These are phyloP conservation scores for Heritiera fomes DNA, from an alignment of 345 rosid genomes.

Conservation along the genomic window DNA sequence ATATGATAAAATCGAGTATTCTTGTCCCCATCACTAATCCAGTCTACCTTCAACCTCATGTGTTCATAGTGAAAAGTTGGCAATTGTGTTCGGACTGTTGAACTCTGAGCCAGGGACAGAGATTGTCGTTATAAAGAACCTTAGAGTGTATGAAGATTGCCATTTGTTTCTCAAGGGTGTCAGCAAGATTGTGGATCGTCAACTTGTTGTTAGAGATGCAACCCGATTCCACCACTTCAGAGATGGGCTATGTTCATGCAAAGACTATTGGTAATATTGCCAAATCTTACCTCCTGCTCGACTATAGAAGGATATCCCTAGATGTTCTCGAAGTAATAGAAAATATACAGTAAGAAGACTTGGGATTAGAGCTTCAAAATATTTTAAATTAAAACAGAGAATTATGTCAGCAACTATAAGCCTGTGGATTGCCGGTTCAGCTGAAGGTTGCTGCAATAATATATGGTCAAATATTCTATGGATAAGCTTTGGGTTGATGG, in stretches of 20 bases:
- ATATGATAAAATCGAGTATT: too few species aligned
- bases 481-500: slow-evolving; percentile 1
- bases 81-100: slow-evolving; percentile 67
- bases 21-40: too few species aligned
- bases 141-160: slow-evolving; percentile 78
- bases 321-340: neutral
- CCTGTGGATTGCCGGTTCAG: neutral
- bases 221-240: slow-evolving; percentile 86
- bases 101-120: slow-evolving; percentile 54
- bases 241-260: slow-evolving; percentile 74
- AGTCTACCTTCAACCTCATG: too few species aligned
- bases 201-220: slow-evolving; percentile 76
- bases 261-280: slow-evolving; percentile 59
- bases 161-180: slow-evolving; percentile 77
- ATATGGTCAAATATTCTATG: neutral
- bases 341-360: neutral
- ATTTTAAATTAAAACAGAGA: neutral
- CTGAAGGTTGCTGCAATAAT: neutral
- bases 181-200: slow-evolving; percentile 63
- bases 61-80: slow-evolving; percentile 85
- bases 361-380: neutral
- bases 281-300: neutral
- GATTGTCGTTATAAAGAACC: slow-evolving; percentile 81
- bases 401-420: neutral
- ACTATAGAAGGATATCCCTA: neutral